Evolutionary conservation across 257 asterid genomes (phyloP), one percentile per base, ranked within the genome.

Genomic region (Scutellaria minor): DNA sequence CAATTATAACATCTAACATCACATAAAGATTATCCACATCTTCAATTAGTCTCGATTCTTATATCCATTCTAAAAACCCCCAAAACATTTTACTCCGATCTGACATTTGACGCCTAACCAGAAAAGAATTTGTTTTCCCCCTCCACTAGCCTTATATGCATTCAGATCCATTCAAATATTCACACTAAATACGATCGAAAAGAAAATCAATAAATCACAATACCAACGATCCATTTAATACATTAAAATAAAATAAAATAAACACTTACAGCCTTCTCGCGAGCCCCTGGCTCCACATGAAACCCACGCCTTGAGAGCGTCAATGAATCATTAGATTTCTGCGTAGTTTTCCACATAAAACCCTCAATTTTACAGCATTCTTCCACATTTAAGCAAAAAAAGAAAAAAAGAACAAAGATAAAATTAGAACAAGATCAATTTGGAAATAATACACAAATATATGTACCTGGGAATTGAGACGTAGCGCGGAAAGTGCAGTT

Each of bases 231-330:
- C 61, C 15, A 18, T n/a, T 24, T 40, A 47, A 27, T 53, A 56
- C 41, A 27, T 12, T 18, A 13, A 4, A 31, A 57, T 14, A 31
- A 48, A 12, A 64, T n/a, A 60, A 59, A 47, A 5, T 9, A 12
- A 45, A 18, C 61, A 80, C 97, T 84, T 78, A 92, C 97, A 60
- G 95, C 96, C 79, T 88, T 92, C 90, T 92, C 97, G 40, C 97
- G 96, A 78, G 91, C 78, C 71, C 93, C 97, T 7, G 90, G 90
- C 84, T 90, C 93, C 55, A 88, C 86, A 67, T 92, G 96, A 76
- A 88, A 79, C 11, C 90, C 88, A 48, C 96, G 96, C 80, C 84
- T 72, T 22, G 88, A 81, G 7, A 76, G 74, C 64, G 75, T 41
- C 75, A 62, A 53, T 5, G 90, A 67, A 55, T 85, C 90, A 57